Conservation (phyloP, 345 rosid genomes). For the Triadica sebifera region DNA sequence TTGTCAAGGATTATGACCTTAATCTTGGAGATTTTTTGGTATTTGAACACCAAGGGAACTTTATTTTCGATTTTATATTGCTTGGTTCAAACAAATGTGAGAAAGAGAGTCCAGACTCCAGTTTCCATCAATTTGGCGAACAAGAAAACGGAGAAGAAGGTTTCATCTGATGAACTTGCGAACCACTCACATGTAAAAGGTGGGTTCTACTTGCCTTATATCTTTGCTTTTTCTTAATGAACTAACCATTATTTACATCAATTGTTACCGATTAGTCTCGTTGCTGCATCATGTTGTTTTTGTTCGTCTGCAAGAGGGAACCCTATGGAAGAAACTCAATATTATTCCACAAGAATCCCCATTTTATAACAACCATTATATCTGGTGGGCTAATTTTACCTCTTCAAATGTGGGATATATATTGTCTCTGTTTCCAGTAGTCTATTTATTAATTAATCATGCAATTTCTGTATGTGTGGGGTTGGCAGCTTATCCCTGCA, state of each 20-base stretch:
- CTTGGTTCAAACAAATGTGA: slow-evolving; percentile 1
- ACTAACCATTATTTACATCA: too few species aligned
- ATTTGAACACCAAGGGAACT: not conserved
- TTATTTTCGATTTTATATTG: not conserved
- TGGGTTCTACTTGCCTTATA: not conserved
- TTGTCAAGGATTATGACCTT: not conserved
- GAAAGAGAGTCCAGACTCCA: slow-evolving; percentile 5
- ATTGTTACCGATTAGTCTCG: not conserved
- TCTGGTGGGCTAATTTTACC: slow-evolving; percentile 1
- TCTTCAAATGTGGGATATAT: not conserved
- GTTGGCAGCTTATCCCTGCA: not conserved
- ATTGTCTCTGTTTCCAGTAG: too few species aligned
- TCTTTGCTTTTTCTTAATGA: too few species aligned
- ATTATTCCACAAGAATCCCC: not conserved
- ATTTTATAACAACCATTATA: not conserved
- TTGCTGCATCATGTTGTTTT: not conserved
- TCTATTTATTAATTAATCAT: not conserved
- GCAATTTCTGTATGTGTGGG: not conserved
- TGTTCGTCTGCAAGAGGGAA: not conserved
- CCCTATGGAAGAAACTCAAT: not conserved
- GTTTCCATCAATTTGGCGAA: not conserved
- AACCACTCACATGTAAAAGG: not conserved
- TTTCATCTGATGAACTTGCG: not conserved
- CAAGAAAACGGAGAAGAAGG: not conserved
- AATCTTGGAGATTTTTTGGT: slow-evolving; percentile 7